Percentiles rank a stretch among this genome's conserved stretches.
phyloP scores from a whole-genome alignment of 495 filamentous ascomycete genomes.

The Polyplosphaeria fusca region DNA sequence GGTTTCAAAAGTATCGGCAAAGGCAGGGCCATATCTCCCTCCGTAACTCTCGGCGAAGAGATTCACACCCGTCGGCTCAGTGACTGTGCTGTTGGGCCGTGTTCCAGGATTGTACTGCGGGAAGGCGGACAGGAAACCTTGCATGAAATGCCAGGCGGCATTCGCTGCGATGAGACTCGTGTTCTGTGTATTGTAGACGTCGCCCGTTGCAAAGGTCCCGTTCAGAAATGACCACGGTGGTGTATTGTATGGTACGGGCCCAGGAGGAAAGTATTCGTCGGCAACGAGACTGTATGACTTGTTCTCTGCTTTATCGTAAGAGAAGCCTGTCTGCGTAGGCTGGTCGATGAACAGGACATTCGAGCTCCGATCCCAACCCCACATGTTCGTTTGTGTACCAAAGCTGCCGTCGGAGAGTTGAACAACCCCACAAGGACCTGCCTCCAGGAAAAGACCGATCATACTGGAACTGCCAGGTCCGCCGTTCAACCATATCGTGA shows the following conservation, averaged over 20 bases:
- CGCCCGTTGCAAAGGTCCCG: slow-evolving; percentile 62
- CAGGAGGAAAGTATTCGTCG: slow-evolving; percentile 26
- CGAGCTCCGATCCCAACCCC: slow-evolving; percentile 43
- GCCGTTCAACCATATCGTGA: slow-evolving; percentile 64
- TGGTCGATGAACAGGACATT: slow-evolving; percentile 47
- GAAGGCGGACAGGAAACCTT: slow-evolving; percentile 62
- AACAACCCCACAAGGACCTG: slow-evolving; percentile 41
- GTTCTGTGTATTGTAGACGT: slow-evolving; percentile 55
- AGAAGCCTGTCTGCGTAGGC: slow-evolving; percentile 45
- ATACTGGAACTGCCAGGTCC: slow-evolving; percentile 34
- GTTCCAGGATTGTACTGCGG: slow-evolving; percentile 61
- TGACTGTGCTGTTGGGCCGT: slow-evolving; percentile 42
- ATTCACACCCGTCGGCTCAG: slow-evolving; percentile 40
- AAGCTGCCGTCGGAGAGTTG: slow-evolving; percentile 39
- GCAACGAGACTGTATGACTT: slow-evolving; percentile 40
- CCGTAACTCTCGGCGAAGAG: slow-evolving; percentile 51
- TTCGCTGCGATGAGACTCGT: slow-evolving; percentile 62
- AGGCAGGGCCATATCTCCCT: slow-evolving; percentile 48
- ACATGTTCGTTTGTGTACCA: slow-evolving; percentile 39
- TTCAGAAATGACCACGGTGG: slow-evolving; percentile 51
- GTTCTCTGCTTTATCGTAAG: slow-evolving; percentile 44
- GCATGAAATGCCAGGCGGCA: slow-evolving; percentile 68
- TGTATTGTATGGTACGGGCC: slow-evolving; percentile 28
- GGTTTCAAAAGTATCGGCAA: slow-evolving; percentile 45
- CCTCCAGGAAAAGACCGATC: slow-evolving; percentile 30